Base-by-base conservation (phyloP, 2,329 filamentous ascomycete genomes). In the Lasiodiplodia gonubiensis region DNA sequence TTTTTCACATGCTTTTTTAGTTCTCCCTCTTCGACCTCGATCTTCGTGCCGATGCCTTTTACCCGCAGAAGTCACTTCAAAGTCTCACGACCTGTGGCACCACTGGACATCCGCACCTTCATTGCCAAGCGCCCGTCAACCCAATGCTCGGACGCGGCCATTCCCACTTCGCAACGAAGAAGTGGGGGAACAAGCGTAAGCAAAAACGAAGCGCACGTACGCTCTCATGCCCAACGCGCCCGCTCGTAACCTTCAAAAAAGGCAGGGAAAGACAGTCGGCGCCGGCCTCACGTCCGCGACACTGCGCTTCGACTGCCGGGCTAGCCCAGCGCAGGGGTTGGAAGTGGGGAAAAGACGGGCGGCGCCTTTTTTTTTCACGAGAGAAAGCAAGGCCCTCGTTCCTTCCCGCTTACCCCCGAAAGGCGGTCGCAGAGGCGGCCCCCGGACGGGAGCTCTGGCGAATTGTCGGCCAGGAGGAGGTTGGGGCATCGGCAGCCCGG, bases 371-470 rank as follows among this genome's bases (percentile, higher is more conserved):
- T 39, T 37, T 7, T 14, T 21, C 21, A 18, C 7, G 3, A 3
- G 18, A 46, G 42, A 33, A 14, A 42, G 8, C 1, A 25, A 61
- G 21, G 59, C 11, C 59, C 27, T 48, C 57, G 25, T 18, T 63
- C 59, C 59, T 63, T 63, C 59, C 59, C 59, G 59, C 49, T n/a
- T 37, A n/a, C 42, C 59, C 59, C 42, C 59, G 59, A 51, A 63
- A 63, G 59, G 46, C 59, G 59, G 59, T 63, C 30, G 18, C 21
- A 18, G n/a, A 51, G 46, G 59, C 59, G 59, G 42, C 42, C 42
- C 39, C 42, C 16, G 18, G 39, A 4, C 30, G 18, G 23, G 27
- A 37, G 33, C 14, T 7, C 52, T n/a, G 10, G 25, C 33, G n/a
- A 35, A n/a, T 23, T 10, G 53, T 25, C 53, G 53, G 30, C n/a